Conservation (phyloP, 768 basidiomycete species). For the Lactarius sanguifluus region DNA sequence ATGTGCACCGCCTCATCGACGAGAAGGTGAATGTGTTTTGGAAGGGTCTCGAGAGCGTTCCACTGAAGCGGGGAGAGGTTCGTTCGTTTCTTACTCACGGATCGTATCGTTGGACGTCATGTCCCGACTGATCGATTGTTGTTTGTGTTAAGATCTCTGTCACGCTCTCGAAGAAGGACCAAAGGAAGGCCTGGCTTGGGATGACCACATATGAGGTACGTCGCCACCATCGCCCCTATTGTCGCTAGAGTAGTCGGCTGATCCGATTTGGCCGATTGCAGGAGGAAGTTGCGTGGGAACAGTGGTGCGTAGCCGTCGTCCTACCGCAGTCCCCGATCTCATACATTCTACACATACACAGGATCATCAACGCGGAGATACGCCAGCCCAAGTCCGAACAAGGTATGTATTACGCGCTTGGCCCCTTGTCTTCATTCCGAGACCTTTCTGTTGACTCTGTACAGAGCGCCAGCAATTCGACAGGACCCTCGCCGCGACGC, state of each 20-base stretch:
- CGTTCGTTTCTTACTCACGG: not conserved
- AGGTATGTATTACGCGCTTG: slow-evolving; percentile 41
- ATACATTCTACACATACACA: slow-evolving; percentile 33
- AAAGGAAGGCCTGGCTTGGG: slow-evolving; percentile 78
- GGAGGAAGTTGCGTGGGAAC: slow-evolving; percentile 86
- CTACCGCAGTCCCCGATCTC: not conserved
- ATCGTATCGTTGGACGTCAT: too few species aligned
- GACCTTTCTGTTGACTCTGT: not conserved
- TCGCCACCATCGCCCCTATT: not conserved
- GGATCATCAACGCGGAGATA: slow-evolving; percentile 79
- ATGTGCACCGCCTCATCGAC: slow-evolving; percentile 68
- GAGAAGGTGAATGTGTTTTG: slow-evolving; percentile 79
- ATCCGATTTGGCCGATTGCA: slow-evolving; percentile 34
- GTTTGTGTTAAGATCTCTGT: slow-evolving; percentile 54
- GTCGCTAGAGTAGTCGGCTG: not conserved
- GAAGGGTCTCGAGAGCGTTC: slow-evolving; percentile 66
- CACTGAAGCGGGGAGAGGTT: slow-evolving; percentile 70
- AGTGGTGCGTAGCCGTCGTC: slow-evolving; percentile 56
- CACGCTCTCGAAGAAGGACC: slow-evolving; percentile 74
- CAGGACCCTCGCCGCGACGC: slow-evolving; percentile 54
- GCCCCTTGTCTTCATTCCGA: too few species aligned
- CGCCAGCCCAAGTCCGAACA: slow-evolving; percentile 66
- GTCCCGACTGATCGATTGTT: not conserved
- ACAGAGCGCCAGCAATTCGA: slow-evolving; percentile 54
- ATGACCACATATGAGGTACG: slow-evolving; percentile 47